Evolutionary conservation across 805 yeast species (phyloP), one percentile per base, ranked within the genome.

Genomic region (Citeromyces matritensis): DNA sequence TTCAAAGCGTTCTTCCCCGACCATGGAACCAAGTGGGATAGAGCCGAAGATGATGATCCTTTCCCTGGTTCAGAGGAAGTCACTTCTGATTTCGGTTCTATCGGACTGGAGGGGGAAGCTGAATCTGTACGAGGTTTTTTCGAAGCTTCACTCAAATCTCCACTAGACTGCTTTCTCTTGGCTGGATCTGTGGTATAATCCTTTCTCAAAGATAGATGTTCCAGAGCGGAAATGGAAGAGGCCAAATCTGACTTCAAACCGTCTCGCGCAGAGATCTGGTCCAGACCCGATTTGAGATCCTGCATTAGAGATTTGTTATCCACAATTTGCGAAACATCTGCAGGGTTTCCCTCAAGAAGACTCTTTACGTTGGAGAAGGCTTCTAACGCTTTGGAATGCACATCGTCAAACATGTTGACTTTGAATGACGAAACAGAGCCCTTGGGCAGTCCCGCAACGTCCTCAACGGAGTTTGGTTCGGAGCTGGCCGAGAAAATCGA

Each of bases 401-500:
- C 23, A 39, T 35, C 26, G 19, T 39, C 32, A 33, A 30, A 34
- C 12, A 43, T 37, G 2, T 42, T 36, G 6, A 48, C 36, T 30
- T 48, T 46, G 36, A 55, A 55, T 9, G 53, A 42, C 3, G 55
- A 38, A 6, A 48, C 41, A n/a, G 48, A 39, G 8, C 53, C 49
- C 6, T 45, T 42, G 6, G 55, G 52, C 5, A 47, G 30, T 3
- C 48, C 48, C 4, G 50, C 36, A 21, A 43, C 39, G 15, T 39
- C 38, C 8, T 38, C 45, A 15, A 30, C 33, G 6, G 23, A 24
- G 38, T 40, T 35, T 21, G 23, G 27, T 40, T 32, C 25, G 24
- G 53, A 43, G 12, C 48, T 36, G 24, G 34, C 30, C 12, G 19
- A 9, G 13, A 33, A 23, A 21, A 29, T 21, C 8, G 37, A 28